Percentiles rank a stretch among this genome's conserved stretches.
phyloP scores from a whole-genome alignment of 169 alveolate species.

The Plasmodium coatneyi region DNA sequence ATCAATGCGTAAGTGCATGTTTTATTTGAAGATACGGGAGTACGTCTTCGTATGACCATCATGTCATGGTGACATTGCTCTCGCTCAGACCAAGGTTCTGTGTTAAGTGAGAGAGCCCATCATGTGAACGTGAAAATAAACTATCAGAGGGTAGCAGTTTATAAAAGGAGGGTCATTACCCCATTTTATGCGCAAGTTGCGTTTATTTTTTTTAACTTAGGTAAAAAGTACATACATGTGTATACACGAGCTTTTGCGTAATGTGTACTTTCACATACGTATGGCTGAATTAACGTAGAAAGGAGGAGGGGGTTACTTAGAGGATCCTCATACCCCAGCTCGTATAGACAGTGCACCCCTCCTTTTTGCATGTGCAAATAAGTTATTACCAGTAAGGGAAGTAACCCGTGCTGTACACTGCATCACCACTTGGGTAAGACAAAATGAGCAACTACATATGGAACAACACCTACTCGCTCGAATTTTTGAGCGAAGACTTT shows the following conservation, averaged over 20 bases:
- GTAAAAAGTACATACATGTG: neutral
- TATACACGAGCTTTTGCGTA: neutral
- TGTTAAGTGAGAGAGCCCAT: neutral
- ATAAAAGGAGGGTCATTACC: neutral
- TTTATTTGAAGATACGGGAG: neutral
- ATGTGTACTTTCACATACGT: neutral
- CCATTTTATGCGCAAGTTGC: neutral
- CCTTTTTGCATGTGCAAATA: neutral
- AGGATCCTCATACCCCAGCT: neutral
- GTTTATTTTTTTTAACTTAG: neutral
- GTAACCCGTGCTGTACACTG: neutral
- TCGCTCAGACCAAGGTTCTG: neutral
- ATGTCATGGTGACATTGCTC: neutral
- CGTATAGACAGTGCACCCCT: neutral
- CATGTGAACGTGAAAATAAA: neutral
- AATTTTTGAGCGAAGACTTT: slow-evolving; percentile 67
- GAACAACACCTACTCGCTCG: slow-evolving; percentile 67
- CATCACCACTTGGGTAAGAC: neutral
- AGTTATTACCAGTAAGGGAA: neutral
- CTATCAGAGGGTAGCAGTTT: neutral
- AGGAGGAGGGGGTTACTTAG: neutral
- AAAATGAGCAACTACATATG: slow-evolving; percentile 60
- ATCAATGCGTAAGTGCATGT: neutral
- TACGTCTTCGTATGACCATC: neutral
- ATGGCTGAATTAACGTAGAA: neutral